These are phyloP conservation scores for Actinomucor elegans DNA, from an alignment of 371 early-diverging fungal species.

Conservation along the genomic window DNA sequence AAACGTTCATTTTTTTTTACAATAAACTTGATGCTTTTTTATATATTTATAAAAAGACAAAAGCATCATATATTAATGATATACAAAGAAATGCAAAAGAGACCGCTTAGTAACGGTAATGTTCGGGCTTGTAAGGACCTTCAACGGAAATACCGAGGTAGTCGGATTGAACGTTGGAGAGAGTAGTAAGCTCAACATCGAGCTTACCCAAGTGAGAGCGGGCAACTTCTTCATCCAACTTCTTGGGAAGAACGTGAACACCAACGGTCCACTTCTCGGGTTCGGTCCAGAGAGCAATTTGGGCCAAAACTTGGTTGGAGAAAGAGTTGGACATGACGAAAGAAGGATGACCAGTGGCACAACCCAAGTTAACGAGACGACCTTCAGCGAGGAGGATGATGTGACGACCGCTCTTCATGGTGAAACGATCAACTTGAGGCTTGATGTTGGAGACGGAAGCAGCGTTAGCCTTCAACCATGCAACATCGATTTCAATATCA, in stretches of 20 bases:
- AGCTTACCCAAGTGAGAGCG: slow-evolving; percentile 94
- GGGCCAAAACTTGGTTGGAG: slow-evolving; percentile 98
- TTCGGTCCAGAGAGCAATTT: slow-evolving; percentile 98
- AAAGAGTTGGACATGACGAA: slow-evolving; percentile 99
- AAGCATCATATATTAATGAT: slow-evolving; percentile 11
- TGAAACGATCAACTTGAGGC: slow-evolving; percentile 98
- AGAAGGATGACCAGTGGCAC: slow-evolving; percentile 98
- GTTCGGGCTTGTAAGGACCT: slow-evolving; percentile 98
- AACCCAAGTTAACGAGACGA: slow-evolving; percentile 98
- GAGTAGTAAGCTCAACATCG: slow-evolving; percentile 88
- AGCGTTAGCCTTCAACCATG: slow-evolving; percentile 98
- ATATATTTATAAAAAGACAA: slow-evolving; percentile 10
- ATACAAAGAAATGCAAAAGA: slow-evolving; percentile 15
- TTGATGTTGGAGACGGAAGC: slow-evolving; percentile 90
- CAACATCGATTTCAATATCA: slow-evolving; percentile 98
- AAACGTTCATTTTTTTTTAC: slow-evolving; percentile 40
- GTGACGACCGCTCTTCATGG: slow-evolving; percentile 90
- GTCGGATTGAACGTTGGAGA: slow-evolving; percentile 74
- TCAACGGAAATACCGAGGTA: slow-evolving; percentile 84
- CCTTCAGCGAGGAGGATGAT: slow-evolving; percentile 97
- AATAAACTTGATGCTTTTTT: slow-evolving; percentile 1
- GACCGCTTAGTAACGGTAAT: slow-evolving; percentile 79
- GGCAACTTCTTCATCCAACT: slow-evolving; percentile 99
- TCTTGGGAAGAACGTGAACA: slow-evolving; percentile 98
- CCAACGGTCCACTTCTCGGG: slow-evolving; percentile 86